These are phyloP conservation scores for Leccinum pachyderme DNA, from an alignment of 1,284 basidiomycete species.

Conservation along the genomic window DNA sequence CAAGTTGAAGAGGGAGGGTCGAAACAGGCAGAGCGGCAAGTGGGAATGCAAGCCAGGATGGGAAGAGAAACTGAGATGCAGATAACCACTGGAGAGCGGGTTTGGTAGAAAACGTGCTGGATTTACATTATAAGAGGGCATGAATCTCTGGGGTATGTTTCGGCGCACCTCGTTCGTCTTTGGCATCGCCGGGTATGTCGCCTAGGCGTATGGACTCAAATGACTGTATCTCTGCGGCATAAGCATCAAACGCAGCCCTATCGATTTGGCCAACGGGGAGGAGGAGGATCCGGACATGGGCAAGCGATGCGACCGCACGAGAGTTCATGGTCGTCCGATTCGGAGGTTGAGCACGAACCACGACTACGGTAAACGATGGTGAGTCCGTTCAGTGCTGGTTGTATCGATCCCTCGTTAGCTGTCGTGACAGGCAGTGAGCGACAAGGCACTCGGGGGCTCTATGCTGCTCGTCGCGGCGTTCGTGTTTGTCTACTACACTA, in stretches of 20 bases:
- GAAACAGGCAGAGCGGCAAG: slow-evolving; percentile 59
- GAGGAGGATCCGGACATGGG: slow-evolving; percentile 74
- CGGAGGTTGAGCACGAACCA: slow-evolving; percentile 12
- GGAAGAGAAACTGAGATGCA: slow-evolving; percentile 71
- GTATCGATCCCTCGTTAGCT: slow-evolving; percentile 5
- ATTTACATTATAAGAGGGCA: slow-evolving; percentile 8
- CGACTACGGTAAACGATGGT: slow-evolving; percentile 22
- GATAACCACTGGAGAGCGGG: slow-evolving; percentile 67
- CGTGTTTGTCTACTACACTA: slow-evolving; percentile 88
- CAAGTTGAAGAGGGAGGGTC: slow-evolving; percentile 76
- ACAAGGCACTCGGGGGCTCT: slow-evolving; percentile 75
- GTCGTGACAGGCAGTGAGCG: slow-evolving; percentile 64
- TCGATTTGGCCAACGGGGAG: slow-evolving; percentile 75
- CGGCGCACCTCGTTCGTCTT: slow-evolving; percentile 70
- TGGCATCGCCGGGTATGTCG: slow-evolving; percentile 76
- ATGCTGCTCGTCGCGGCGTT: slow-evolving; percentile 78
- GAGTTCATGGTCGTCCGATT: slow-evolving; percentile 27
- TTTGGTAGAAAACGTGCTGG: slow-evolving; percentile 80
- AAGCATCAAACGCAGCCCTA: slow-evolving; percentile 60
- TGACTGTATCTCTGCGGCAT: slow-evolving; percentile 65
- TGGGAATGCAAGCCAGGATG: slow-evolving; percentile 66
- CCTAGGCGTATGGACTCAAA: slow-evolving; percentile 71
- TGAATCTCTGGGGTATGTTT: background rate
- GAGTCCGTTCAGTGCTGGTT: slow-evolving; percentile 12
- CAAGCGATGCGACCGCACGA: slow-evolving; percentile 72